Percentiles rank a stretch among this genome's conserved stretches.
phyloP scores from a whole-genome alignment of 345 rosid genomes.

The Stellera chamaejasme region DNA sequence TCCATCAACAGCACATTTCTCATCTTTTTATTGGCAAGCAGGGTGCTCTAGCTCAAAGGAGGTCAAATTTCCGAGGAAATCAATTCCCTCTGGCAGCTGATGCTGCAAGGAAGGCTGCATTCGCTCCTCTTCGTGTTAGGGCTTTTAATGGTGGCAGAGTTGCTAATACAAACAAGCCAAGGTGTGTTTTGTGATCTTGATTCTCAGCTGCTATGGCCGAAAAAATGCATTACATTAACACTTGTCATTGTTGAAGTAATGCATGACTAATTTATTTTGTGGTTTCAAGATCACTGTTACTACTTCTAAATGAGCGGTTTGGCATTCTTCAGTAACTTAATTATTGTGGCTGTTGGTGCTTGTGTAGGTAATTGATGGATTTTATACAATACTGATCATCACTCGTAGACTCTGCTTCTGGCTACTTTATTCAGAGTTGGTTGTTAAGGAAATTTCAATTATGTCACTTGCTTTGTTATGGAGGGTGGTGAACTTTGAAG shows the following conservation, averaged over 20 bases:
- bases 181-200: conserved; percentile 26
- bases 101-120: conserved; percentile 46
- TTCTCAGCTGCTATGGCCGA: not conserved
- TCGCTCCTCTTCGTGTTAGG: conserved; percentile 41
- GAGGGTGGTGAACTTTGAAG: conserved; percentile 17
- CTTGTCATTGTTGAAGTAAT: conserved; percentile 2
- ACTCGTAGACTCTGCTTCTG: conserved; percentile 21
- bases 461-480: conserved; percentile 13
- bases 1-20: not conserved
- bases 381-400: conserved; percentile 20
- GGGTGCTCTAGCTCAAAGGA: conserved; percentile 73
- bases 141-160: conserved; percentile 36
- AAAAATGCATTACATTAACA: not conserved
- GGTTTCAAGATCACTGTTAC: too few species aligned
- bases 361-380: conserved; percentile 41
- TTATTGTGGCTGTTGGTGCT: too few species aligned
- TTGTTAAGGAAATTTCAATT: conserved; percentile 12
- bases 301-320: too few species aligned
- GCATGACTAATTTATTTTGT: conserved; percentile 4
- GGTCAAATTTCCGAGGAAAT: conserved; percentile 56
- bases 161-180: conserved; percentile 40
- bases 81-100: conserved; percentile 53
- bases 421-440: conserved; percentile 21
- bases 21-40: conserved; percentile 16
- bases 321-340: too few species aligned